Evolutionary conservation across 2,329 filamentous ascomycete genomes (phyloP), one percentile per base, ranked within the genome.

Genomic region (Parastagonospora nodorum): DNA sequence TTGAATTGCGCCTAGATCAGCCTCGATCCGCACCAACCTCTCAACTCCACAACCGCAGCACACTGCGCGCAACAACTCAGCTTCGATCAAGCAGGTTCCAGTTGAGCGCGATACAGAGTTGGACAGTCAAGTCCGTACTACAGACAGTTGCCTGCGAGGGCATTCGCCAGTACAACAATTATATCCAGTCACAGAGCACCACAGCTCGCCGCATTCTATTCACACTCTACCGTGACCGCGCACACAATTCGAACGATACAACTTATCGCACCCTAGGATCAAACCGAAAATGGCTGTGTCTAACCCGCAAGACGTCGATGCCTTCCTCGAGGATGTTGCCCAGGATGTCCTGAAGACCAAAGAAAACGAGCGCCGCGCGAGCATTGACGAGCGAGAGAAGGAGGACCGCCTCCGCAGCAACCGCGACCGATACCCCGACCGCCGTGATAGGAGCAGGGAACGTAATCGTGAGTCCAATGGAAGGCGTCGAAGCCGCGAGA

Each of bases 301-400:
- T 24, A 24, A 54, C 59, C 40, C 82, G 82, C 74, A 79, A 88
- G 91, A 96, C 71, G 90, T 97, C 66, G 92, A 97, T 81, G 90
- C 91, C 61, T 84, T 97, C 60, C 86, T 97, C 63, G 92, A 96
- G 76, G 90, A 64, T 49, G 61, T 61, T 12, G 64, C 58, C 30
- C 56, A 55, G 48, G 63, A 68, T 15, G 51, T 60, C 38, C 57
- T 63, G 42, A 60, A 52, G 42, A 61, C 53, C 39, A 40, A 47
- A 35, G 53, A 56, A 45, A 40, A 47, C 37, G 53, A 56, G 48
- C 58, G 53, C 46, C 43, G 50, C 28, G 54, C 58, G 12, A 60
- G 59, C 45, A 53, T 45, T 39, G 61, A 61, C 33, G 53, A 52
- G 14, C 63, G 58, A 59, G 84, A 60, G 40, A 45, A 48, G 36